Conservation (phyloP, 2,329 filamentous ascomycete species). For the Fusarium burgessii region DNA sequence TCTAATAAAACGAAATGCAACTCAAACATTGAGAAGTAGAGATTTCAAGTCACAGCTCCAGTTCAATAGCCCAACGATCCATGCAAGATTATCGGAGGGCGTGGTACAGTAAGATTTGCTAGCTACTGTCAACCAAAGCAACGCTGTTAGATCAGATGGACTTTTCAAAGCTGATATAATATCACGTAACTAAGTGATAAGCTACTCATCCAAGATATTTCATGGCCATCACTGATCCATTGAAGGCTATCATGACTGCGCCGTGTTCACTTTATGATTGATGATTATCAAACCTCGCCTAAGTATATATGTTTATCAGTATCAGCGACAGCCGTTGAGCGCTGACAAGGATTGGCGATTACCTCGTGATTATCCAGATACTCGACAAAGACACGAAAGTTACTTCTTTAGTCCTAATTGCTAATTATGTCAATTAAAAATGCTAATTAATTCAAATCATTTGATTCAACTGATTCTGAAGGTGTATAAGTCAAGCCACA, state of each 20-base stretch:
- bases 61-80: neutral
- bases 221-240: neutral
- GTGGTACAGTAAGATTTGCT: no score
- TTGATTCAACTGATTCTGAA: neutral
- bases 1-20: no score
- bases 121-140: neutral
- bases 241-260: neutral
- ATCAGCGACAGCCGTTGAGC: neutral
- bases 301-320: neutral
- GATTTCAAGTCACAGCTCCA: neutral
- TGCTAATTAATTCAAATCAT: neutral
- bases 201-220: neutral
- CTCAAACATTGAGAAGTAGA: neutral
- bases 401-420: neutral
- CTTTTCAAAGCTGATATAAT: neutral
- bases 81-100: neutral
- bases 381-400: neutral
- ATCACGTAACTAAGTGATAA: neutral
- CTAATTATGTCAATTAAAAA: neutral
- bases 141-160: neutral
- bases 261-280: neutral
- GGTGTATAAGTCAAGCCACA: slow-evolving; percentile 50
- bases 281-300: slow-evolving; percentile 12
- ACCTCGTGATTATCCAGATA: neutral
- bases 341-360: neutral